phyloP scores from a whole-genome alignment of 441 rosid genomes.

The Pelargonium cotyledonis region DNA sequence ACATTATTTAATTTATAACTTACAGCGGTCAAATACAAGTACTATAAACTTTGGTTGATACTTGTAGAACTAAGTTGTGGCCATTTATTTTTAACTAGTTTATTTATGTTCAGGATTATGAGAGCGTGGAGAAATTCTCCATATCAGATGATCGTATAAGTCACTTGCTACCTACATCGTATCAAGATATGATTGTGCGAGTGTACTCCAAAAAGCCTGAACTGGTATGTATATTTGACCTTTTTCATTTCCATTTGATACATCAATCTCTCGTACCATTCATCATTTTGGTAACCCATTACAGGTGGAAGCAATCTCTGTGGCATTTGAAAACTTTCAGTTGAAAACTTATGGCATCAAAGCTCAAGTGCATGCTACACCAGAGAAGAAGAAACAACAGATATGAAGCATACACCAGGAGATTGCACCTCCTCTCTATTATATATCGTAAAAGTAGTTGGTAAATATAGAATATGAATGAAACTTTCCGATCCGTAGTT shows the following conservation, averaged over 20 bases:
- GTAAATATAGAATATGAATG: background rate
- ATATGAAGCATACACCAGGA: background rate
- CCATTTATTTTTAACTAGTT: conserved; percentile 9
- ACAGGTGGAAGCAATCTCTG: conserved; percentile 70
- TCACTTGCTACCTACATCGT: conserved; percentile 74
- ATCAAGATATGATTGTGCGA: conserved; percentile 88
- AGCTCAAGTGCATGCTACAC: conserved; percentile 84
- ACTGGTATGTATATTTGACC: conserved; percentile 40
- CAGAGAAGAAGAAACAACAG: conserved; percentile 79
- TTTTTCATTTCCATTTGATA: conserved; percentile 4
- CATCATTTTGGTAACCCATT: background rate
- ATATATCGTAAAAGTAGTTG: background rate
- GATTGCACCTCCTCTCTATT: background rate
- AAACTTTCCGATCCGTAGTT: background rate
- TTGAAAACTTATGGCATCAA: conserved; percentile 70
- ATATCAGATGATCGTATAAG: conserved; percentile 69
- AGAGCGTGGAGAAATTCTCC: conserved; percentile 63
- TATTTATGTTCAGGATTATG: conserved; percentile 56
- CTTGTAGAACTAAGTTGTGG: too few relatives aligned
- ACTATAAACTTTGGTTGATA: background rate
- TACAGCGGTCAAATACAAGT: background rate
- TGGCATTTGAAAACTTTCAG: conserved; percentile 91
- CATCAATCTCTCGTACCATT: background rate
- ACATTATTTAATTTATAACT: background rate
- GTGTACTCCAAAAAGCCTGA: conserved; percentile 83